These are phyloP conservation scores for Scheffersomyces quercinus DNA, from an alignment of 1,139 yeast genomes.

Conservation along the genomic window DNA sequence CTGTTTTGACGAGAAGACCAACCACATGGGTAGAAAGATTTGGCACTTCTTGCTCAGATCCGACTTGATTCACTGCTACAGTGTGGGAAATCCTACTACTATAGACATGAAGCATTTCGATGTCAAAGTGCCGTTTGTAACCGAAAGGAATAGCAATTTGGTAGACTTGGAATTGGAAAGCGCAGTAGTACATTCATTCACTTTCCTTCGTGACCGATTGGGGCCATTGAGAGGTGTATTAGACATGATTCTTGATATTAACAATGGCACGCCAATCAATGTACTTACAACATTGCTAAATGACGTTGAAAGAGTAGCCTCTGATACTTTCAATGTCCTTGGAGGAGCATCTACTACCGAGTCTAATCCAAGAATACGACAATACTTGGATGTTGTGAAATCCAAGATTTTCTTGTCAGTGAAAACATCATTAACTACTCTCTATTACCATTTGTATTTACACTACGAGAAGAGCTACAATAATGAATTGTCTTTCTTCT, in stretches of 20 bases:
- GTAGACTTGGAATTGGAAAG: slow-evolving; percentile 16
- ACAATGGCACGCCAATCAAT: slow-evolving; percentile 23
- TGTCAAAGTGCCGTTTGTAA: slow-evolving; percentile 19
- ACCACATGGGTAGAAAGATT: slow-evolving; percentile 49
- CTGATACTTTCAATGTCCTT: slow-evolving; percentile 17
- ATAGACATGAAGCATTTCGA: slow-evolving; percentile 12
- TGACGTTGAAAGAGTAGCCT: slow-evolving; percentile 20
- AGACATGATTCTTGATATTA: slow-evolving; percentile 16
- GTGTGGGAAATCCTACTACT: slow-evolving; percentile 40
- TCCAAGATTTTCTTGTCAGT: slow-evolving; percentile 14
- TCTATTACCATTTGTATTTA: slow-evolving; percentile 20
- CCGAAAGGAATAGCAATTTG: slow-evolving; percentile 6
- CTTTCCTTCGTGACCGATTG: slow-evolving; percentile 7
- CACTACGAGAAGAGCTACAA: slow-evolving; percentile 28
- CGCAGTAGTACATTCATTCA: slow-evolving; percentile 10
- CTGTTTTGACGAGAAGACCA: slow-evolving; percentile 24
- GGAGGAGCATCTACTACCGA: slow-evolving; percentile 6
- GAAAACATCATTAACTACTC: slow-evolving; percentile 17
- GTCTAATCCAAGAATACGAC: slow-evolving; percentile 5
- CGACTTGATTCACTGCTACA: slow-evolving; percentile 24
- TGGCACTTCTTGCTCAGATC: slow-evolving; percentile 48
- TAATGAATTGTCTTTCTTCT: slow-evolving; percentile 25
- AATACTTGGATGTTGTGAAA: slow-evolving; percentile 3
- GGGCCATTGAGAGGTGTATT: slow-evolving; percentile 10
- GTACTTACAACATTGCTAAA: slow-evolving; percentile 20